These are phyloP conservation scores for Coemansia sp. DNA, from an alignment of 192 early-diverging fungal species.

Conservation along the genomic window DNA sequence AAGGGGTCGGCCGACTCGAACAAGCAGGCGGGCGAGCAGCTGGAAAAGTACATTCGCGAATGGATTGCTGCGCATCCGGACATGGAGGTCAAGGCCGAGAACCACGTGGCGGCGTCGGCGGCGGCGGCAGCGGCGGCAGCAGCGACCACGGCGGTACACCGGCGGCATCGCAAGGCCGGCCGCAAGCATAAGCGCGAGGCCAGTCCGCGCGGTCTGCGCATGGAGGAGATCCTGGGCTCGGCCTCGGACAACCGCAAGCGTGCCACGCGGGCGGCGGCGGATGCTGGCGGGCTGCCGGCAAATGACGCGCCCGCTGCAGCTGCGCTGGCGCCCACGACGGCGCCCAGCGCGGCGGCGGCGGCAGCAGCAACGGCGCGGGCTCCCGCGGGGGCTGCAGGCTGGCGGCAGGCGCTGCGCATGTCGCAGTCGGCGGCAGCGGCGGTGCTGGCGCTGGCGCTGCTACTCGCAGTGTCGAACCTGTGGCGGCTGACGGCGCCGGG, in stretches of 20 bases:
- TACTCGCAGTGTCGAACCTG: slow-evolving; percentile 16
- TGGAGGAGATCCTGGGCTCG: slow-evolving; percentile 40
- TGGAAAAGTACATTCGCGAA: slow-evolving; percentile 40
- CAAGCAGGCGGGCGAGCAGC: slow-evolving; percentile 42
- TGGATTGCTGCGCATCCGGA: slow-evolving; percentile 40
- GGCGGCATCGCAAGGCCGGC: slow-evolving; percentile 4
- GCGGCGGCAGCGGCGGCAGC: not conserved
- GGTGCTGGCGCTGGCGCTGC: slow-evolving; percentile 6
- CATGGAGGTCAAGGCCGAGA: slow-evolving; percentile 36
- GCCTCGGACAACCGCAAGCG: not conserved
- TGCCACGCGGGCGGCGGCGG: too few relatives aligned
- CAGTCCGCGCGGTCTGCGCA: slow-evolving; percentile 42
- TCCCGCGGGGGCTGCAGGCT: slow-evolving; percentile 1
- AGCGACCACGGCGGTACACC: not conserved
- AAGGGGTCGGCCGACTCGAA: slow-evolving; percentile 52
- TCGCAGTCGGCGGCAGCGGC: not conserved
- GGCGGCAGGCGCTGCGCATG: not conserved
- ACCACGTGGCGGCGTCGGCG: not conserved
- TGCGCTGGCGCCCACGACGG: not conserved
- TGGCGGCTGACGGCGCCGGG: slow-evolving; percentile 14
- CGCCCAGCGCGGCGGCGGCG: not conserved
- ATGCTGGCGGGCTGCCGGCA: too few relatives aligned
- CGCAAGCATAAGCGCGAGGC: slow-evolving; percentile 17
- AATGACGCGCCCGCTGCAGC: not conserved
- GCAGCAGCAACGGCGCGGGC: not conserved